Evolutionary conservation across 2,329 filamentous ascomycete species (phyloP), one percentile per base, ranked within the genome.

Genomic region (Ophiostoma sp.): DNA sequence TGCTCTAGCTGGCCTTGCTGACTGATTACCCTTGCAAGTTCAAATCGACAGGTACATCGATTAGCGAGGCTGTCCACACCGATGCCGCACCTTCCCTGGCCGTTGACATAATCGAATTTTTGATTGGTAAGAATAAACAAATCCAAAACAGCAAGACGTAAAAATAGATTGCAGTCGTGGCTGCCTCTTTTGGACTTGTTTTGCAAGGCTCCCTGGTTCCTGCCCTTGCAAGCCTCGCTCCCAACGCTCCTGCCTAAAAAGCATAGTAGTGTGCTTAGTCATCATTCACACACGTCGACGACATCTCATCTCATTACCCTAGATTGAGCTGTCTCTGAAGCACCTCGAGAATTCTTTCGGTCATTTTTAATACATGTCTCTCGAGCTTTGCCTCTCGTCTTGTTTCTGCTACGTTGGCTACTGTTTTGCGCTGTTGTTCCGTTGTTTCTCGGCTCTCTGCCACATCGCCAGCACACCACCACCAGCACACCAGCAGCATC

Each of bases 11-110:
- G n/a, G 18, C 49, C 18, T 9, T 18, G 18, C 16, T 49, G 14
- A 14, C 16, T 49, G 47, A 6, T 49, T 27, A 27, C 47, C 6
- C 8, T 55, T 18, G 49, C 27, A n/a, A 27, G 14, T 55, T 18
- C n/a, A 55, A 55, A 38, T 27, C 9, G 38, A 38, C 58, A 63
- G 60, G 55, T 38, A 27, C 18, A 11, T 38, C 55, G 55, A 63
- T 63, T 42, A 41, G 40, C 60, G 60, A 63, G 60, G 40, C 40
- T 41, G 60, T 42, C 60, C 40, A 42, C 60, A 27, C n/a, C 11
- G 60, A 63, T 63, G 60, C 40, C 40, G 60, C 60, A 63, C 60
- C 38, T 63, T 42, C 60, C 60, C 60, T 44, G 40, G 38, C 40
- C 27, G 27, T 27, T 44, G 60, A 44, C 60, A 27, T 27, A 27